Percentiles rank a stretch among this genome's conserved stretches.
phyloP scores from a whole-genome alignment of 352 stramenopile species.

The Phytophthora idaei region DNA sequence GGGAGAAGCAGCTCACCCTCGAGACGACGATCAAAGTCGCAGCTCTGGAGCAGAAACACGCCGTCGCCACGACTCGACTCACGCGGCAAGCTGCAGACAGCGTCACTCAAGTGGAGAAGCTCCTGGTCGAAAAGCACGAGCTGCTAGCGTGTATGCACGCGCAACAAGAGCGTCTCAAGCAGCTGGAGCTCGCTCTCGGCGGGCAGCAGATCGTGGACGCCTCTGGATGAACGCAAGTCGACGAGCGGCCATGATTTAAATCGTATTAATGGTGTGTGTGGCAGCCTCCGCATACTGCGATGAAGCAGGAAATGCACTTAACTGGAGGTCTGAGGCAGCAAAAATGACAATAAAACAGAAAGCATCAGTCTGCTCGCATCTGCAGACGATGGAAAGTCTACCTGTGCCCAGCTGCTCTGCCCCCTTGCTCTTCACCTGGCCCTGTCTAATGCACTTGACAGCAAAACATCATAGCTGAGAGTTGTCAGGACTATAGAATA shows the following conservation, averaged over 20 bases:
- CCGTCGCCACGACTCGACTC: conserved; percentile 46
- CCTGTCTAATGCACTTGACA: conserved; percentile 27
- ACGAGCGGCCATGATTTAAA: conserved; percentile 19
- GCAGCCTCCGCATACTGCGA: conserved; percentile 30
- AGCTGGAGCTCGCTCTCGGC: conserved; percentile 59
- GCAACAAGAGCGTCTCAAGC: conserved; percentile 52
- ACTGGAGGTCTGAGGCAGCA: conserved; percentile 24
- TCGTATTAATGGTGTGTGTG: conserved; percentile 30
- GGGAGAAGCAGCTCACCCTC: conserved; percentile 57
- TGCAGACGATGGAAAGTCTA: conserved; percentile 38
- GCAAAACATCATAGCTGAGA: conserved; percentile 10
- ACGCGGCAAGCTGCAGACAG: conserved; percentile 40
- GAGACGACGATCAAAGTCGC: conserved; percentile 52
- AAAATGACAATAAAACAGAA: conserved; percentile 39
- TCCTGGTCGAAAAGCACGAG: conserved; percentile 57
- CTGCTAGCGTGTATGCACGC: conserved; percentile 41
- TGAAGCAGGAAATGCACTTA: conserved; percentile 31
- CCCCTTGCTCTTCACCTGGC: conserved; percentile 22
- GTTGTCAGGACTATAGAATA: conserved; percentile 15
- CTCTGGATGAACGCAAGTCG: conserved; percentile 40
- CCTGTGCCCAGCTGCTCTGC: conserved; percentile 28
- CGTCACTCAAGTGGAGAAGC: conserved; percentile 38
- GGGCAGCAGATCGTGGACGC: conserved; percentile 48
- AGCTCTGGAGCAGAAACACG: conserved; percentile 57
- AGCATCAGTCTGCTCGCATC: conserved; percentile 28